A percentile compares a stretch with the other conserved stretches of the same genome.
phyloP scores from a whole-genome alignment of 495 filamentous ascomycete genomes.

The Penicillium roqueforti region DNA sequence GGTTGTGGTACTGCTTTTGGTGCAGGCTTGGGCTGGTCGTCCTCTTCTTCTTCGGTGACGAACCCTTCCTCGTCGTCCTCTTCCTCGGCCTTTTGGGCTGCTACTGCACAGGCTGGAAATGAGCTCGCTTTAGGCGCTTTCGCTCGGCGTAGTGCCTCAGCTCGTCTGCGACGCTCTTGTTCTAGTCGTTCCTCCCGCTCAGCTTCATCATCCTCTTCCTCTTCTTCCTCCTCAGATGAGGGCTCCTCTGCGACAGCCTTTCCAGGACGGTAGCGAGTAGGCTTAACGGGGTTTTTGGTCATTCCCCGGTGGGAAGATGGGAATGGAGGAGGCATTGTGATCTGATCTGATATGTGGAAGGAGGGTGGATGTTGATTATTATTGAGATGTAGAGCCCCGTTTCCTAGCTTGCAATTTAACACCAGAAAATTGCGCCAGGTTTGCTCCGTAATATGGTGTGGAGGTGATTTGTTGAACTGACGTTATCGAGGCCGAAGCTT shows the following conservation, averaged over 20 bases:
- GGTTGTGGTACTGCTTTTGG: constrained; percentile 34
- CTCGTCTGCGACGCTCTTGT: constrained; percentile 31
- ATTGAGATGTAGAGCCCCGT: constrained; percentile 28
- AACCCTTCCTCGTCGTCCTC: constrained; percentile 69
- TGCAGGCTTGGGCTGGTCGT: constrained; percentile 21
- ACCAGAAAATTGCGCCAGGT: constrained; percentile 19
- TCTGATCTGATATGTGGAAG: constrained; percentile 17
- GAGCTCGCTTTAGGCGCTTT: constrained; percentile 62
- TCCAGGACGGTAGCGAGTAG: constrained; percentile 75
- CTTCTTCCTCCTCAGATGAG: constrained; percentile 52
- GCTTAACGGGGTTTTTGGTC: constrained; percentile 86
- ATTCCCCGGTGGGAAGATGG: constrained; percentile 66
- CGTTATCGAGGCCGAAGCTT: constrained; percentile 31
- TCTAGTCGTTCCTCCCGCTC: constrained; percentile 38
- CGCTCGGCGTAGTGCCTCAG: constrained; percentile 32
- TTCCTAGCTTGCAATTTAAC: constrained; percentile 1
- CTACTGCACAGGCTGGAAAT: constrained; percentile 37
- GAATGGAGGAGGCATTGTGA: constrained; percentile 59
- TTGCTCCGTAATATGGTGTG: constrained; percentile 27
- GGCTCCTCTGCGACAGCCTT: constrained; percentile 68
- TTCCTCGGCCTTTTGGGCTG: constrained; percentile 30
- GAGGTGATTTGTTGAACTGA: constrained; percentile 18
- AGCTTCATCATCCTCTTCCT: constrained; percentile 51
- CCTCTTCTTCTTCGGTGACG: constrained; percentile 62
- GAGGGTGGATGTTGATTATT: background rate